Evolutionary conservation across 306 rosid species (phyloP).

Genomic region (Argentina anserina): DNA sequence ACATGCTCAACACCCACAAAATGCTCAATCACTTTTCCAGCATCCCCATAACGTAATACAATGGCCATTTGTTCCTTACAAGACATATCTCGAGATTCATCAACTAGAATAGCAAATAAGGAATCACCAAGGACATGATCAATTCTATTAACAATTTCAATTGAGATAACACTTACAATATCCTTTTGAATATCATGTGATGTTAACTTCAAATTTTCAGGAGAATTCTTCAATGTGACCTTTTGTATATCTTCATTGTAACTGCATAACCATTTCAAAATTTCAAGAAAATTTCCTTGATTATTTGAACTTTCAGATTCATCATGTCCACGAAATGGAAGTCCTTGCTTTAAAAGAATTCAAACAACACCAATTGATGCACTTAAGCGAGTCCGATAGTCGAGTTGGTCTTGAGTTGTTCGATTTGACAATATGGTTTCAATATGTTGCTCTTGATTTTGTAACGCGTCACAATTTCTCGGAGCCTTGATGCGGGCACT

Average conservation of each 20-base stretch:
- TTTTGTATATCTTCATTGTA: no score
- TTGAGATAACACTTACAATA: not conserved
- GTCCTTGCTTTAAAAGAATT: not conserved
- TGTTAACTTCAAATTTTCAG: no score
- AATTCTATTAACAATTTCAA: not conserved
- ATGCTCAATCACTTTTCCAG: not conserved
- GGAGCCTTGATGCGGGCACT: not conserved
- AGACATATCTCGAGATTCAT: not conserved
- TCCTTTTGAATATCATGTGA: no score
- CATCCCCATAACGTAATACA: not conserved
- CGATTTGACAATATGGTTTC: not conserved
- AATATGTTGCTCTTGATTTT: not conserved
- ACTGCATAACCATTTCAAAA: no score
- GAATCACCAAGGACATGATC: not conserved
- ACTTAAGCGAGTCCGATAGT: not conserved
- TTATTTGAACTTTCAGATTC: no score
- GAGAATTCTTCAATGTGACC: no score
- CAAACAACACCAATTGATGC: not conserved
- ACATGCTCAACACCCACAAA: constrained; percentile 1
- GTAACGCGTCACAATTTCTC: not conserved
- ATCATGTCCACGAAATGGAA: no score
- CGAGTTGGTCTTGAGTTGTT: not conserved
- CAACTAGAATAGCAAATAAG: not conserved
- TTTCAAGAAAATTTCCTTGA: no score
- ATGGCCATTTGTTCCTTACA: not conserved